Percentiles rank a stretch among this genome's conserved stretches.
Conservation (phyloP, 768 basidiomycete species). For the Leccinum sublutescens region DNA sequence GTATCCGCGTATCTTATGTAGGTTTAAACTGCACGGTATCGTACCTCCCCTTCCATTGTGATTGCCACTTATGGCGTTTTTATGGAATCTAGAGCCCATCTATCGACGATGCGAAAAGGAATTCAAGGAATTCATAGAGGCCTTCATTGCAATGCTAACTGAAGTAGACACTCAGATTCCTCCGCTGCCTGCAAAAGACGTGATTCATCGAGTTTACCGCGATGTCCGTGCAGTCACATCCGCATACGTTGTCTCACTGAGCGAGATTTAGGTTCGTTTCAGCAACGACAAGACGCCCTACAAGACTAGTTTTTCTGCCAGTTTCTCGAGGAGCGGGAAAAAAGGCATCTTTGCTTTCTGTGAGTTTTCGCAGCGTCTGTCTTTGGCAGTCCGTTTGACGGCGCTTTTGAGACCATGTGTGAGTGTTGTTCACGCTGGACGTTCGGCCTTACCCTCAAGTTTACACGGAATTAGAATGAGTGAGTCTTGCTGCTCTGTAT, state of each 20-base stretch:
- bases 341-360: conserved; percentile 90
- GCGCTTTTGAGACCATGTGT: conserved; percentile 24
- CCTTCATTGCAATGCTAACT: conserved; percentile 62
- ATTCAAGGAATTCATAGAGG: conserved; percentile 82
- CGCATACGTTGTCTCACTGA: conserved; percentile 7
- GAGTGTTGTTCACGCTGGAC: conserved; percentile 2
- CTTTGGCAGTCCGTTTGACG: conserved; percentile 1
- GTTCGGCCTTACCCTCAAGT: background rate
- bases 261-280: conserved; percentile 64
- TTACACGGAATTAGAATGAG: conserved; percentile 16
- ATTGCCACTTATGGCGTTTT: background rate
- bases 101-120: conserved; percentile 71
- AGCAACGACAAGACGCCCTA: conserved; percentile 97
- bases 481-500: conserved; percentile 7
- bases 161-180: conserved; percentile 85
- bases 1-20: conserved; percentile 25
- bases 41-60: background rate
- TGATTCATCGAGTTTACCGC: conserved; percentile 90
- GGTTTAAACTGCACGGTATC: conserved; percentile 81
- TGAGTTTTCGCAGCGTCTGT: conserved; percentile 37
- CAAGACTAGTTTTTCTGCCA: conserved; percentile 77
- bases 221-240: conserved; percentile 48
- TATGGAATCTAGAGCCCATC: conserved; percentile 20
- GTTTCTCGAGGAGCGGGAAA: conserved; percentile 83
- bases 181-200: conserved; percentile 84